These are phyloP conservation scores for Colletotrichum limetticola DNA, from an alignment of 2,329 filamentous ascomycete species.

Conservation along the genomic window DNA sequence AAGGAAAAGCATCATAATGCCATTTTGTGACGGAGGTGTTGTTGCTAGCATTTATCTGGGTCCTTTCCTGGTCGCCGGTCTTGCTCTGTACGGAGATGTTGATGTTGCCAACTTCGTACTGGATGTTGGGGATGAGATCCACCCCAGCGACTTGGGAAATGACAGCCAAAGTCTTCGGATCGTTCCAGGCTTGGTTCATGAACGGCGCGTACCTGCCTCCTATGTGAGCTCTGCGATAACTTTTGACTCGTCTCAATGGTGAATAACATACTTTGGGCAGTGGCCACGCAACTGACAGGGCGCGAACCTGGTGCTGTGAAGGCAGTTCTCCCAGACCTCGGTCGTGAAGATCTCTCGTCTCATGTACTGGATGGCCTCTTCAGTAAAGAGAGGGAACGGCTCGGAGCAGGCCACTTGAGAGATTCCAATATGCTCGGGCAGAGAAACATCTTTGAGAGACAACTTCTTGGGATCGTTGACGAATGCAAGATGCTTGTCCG, in stretches of 20 bases:
- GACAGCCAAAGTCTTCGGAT: conserved; percentile 53
- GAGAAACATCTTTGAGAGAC: conserved; percentile 70
- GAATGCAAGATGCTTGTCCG: conserved; percentile 65
- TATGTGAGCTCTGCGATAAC: neutral
- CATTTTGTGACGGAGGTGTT: conserved; percentile 64
- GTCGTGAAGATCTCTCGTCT: conserved; percentile 69
- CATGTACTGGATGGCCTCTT: conserved; percentile 70
- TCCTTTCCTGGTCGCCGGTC: conserved; percentile 56
- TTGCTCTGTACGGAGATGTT: conserved; percentile 64
- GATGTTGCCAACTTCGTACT: conserved; percentile 66
- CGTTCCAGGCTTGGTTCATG: conserved; percentile 59
- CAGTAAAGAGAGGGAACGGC: conserved; percentile 71
- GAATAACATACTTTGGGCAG: conserved; percentile 3
- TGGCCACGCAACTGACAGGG: conserved; percentile 16
- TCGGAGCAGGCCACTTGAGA: conserved; percentile 73
- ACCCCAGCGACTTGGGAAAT: conserved; percentile 65
- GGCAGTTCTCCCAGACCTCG: conserved; percentile 65
- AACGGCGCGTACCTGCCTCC: neutral
- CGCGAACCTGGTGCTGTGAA: conserved; percentile 54
- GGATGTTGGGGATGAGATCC: conserved; percentile 63
- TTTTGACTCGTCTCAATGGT: too few species aligned
- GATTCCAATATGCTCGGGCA: conserved; percentile 62
- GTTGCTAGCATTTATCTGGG: conserved; percentile 42
- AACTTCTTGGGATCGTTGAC: conserved; percentile 60
- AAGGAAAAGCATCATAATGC: conserved; percentile 74